Conservation (phyloP, 2,329 filamentous ascomycete genomes). For the Colletotrichum sp. region DNA sequence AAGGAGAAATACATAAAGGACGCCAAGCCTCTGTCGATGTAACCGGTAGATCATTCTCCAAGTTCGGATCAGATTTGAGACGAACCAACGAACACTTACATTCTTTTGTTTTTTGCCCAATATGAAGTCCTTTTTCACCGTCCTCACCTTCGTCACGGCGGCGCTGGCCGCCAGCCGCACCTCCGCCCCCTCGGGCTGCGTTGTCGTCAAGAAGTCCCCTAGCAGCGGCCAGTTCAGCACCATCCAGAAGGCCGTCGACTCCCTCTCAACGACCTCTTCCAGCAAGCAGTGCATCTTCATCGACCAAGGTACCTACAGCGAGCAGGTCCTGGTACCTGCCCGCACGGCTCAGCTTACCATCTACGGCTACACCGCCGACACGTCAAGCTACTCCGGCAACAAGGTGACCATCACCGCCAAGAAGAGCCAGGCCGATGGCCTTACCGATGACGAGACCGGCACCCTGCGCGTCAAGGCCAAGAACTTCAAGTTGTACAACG, state of each 20-base stretch:
- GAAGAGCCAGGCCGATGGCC: conserved; percentile 55
- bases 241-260: conserved; percentile 59
- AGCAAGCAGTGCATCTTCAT: conserved; percentile 66
- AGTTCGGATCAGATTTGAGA: background rate
- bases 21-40: background rate
- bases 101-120: background rate
- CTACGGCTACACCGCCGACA: conserved; percentile 61
- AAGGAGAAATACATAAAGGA: background rate
- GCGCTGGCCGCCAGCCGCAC: conserved; percentile 30
- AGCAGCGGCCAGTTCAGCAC: conserved; percentile 26
- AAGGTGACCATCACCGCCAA: conserved; percentile 59
- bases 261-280: conserved; percentile 57
- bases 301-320: conserved; percentile 66
- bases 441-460: conserved; percentile 58
- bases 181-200: conserved; percentile 31
- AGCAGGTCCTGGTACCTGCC: conserved; percentile 60
- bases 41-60: background rate
- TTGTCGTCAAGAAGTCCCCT: conserved; percentile 32
- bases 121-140: conserved; percentile 13
- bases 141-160: background rate
- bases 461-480: conserved; percentile 52
- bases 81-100: background rate
- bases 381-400: conserved; percentile 58
- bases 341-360: conserved; percentile 58
- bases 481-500: conserved; percentile 64